Percentiles rank a stretch among this genome's conserved stretches.
Evolutionary conservation across 2,329 filamentous ascomycete species (phyloP).

Genomic region (Xylaria sp.): DNA sequence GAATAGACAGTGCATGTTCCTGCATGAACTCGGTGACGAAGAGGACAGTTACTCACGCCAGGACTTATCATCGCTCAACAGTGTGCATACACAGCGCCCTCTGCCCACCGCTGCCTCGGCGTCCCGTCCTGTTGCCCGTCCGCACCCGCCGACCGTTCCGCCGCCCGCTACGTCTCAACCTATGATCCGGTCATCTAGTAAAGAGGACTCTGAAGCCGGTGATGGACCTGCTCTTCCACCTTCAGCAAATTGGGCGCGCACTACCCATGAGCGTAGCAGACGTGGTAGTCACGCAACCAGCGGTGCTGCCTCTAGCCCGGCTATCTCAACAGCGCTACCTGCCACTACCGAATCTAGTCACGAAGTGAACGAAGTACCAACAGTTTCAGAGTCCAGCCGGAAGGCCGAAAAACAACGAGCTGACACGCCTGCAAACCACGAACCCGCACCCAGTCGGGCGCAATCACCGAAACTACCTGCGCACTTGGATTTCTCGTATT

Average conservation of each 20-base stretch:
- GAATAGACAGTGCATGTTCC: slow-evolving; percentile 96
- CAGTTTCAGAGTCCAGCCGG: slow-evolving; percentile 40
- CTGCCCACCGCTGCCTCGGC: slow-evolving; percentile 59
- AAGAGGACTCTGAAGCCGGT: slow-evolving; percentile 73
- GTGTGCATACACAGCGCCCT: slow-evolving; percentile 77
- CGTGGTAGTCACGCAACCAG: slow-evolving; percentile 82
- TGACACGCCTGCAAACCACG: slow-evolving; percentile 21
- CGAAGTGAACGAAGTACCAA: slow-evolving; percentile 47
- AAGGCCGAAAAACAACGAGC: slow-evolving; percentile 39
- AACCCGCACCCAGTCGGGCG: slow-evolving; percentile 9
- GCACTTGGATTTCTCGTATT: slow-evolving; percentile 33
- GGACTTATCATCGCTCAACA: slow-evolving; percentile 93
- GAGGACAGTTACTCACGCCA: slow-evolving; percentile 96
- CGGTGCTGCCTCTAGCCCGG: slow-evolving; percentile 81
- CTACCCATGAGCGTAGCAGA: slow-evolving; percentile 68
- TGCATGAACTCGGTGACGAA: slow-evolving; percentile 97
- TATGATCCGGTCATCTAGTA: slow-evolving; percentile 80
- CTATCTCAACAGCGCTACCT: slow-evolving; percentile 65
- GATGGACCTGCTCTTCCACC: slow-evolving; percentile 92
- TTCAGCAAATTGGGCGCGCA: slow-evolving; percentile 89
- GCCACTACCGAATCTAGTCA: slow-evolving; percentile 57
- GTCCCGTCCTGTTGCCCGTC: slow-evolving; percentile 59
- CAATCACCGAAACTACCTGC: slow-evolving; percentile 24
- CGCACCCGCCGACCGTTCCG: slow-evolving; percentile 51
- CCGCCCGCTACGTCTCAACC: slow-evolving; percentile 55